Evolutionary conservation across 225 moss, liverwort and hornwort genomes (phyloP), one percentile per base, ranked within the genome.

Genomic region (Takakia lepidozioides): DNA sequence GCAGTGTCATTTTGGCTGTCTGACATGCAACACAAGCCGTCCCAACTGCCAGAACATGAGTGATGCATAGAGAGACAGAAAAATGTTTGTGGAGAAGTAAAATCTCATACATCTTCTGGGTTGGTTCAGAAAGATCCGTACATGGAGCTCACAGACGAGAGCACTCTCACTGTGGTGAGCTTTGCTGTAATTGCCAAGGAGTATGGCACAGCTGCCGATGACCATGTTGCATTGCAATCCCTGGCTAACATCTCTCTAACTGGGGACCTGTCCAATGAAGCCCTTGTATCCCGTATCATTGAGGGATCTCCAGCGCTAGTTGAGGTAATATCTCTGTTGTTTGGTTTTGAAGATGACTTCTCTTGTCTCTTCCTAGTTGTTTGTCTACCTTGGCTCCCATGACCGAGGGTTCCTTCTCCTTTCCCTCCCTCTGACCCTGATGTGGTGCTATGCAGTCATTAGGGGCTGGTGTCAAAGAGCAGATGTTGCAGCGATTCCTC

Each of bases 81-180:
- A n/a, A n/a, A n/a, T n/a, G n/a, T n/a, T n/a, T n/a, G n/a, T n/a
- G n/a, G n/a, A n/a, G n/a, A n/a, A n/a, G n/a, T n/a, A n/a, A n/a
- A n/a, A n/a, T n/a, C n/a, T n/a, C n/a, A n/a, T n/a, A 6, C 8
- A 18, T 36, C 19, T 36, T 19, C 29, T 29, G 32, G 27, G 34
- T 52, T 52, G 50, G 36, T 21, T 40, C 88, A 93, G 93, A 95
- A 81, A 52, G 93, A 95, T 56, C 93, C 93, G 2, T 95, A 79
- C 55, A 38, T 95, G 73, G 82, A 95, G 58, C 64, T 95, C 27
- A 71, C 82, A 67, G 93, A 90, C 51, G 87, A 95, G 50, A 75
- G 74, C 48, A 84, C 84, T 26, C 84, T 95, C 15, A 75, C 62
- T 51, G 70, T 84, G 23, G 52, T 72, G 27, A 74, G 70, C 72